Percentiles rank a stretch among this genome's conserved stretches.
phyloP scores from a whole-genome alignment of 352 stramenopile genomes.

The Phytophthora pseudosyringae region DNA sequence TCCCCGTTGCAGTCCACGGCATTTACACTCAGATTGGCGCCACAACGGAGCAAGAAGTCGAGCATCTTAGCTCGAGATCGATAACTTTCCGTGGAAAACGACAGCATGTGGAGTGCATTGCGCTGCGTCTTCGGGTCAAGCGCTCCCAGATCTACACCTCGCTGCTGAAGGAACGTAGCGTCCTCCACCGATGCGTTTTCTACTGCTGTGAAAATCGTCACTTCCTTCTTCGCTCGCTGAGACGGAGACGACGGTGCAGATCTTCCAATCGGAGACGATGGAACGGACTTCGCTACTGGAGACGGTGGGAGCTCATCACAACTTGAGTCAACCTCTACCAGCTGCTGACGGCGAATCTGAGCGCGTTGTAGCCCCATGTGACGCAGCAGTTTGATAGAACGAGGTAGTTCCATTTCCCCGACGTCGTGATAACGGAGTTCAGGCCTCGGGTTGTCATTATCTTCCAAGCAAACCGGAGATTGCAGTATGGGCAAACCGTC shows the following conservation, averaged over 20 bases:
- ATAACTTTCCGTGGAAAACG: constrained; percentile 59
- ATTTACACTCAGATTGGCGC: constrained; percentile 47
- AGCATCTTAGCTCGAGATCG: constrained; percentile 56
- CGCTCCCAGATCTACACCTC: constrained; percentile 44
- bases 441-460: constrained; percentile 18
- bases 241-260: constrained; percentile 25
- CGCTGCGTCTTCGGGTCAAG: constrained; percentile 53
- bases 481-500: constrained; percentile 47
- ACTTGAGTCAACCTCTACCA: constrained; percentile 31
- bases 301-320: neutral
- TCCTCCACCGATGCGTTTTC: constrained; percentile 64
- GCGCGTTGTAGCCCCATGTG: constrained; percentile 56
- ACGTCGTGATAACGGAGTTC: constrained; percentile 48
- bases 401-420: constrained; percentile 58
- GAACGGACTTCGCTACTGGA: neutral
- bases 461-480: constrained; percentile 26
- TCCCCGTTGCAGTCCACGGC: constrained; percentile 48
- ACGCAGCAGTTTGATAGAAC: constrained; percentile 43
- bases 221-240: constrained; percentile 23
- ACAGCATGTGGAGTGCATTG: constrained; percentile 62
- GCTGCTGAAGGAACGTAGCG: constrained; percentile 53
- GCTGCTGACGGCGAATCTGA: constrained; percentile 48
- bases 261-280: constrained; percentile 7
- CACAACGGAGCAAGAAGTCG: constrained; percentile 50
- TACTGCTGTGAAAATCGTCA: constrained; percentile 66